Evolutionary conservation across 2,329 filamentous ascomycete species (phyloP).

Genomic region (Aureobasidium musti): DNA sequence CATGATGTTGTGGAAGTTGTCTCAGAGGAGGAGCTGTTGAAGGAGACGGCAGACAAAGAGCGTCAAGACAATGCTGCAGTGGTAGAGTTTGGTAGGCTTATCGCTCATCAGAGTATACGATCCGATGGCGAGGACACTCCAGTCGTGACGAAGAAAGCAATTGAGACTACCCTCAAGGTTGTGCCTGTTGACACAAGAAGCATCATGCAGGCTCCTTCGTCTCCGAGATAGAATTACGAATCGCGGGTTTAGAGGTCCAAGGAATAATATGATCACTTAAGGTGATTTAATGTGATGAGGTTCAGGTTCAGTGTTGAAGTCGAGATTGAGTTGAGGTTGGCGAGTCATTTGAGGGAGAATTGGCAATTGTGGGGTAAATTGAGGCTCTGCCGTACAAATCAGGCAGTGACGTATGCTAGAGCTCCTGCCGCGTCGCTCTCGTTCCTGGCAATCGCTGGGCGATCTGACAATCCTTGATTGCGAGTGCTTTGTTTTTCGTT

Average conservation of each 20-base stretch:
- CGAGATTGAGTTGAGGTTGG: neutral
- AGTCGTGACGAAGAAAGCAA: too few species aligned
- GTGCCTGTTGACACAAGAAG: too few species aligned
- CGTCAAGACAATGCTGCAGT: neutral
- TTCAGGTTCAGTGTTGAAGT: neutral
- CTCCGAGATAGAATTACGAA: too few species aligned
- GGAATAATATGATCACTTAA: too few species aligned
- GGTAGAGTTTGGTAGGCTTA: neutral
- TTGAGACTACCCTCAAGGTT: too few species aligned
- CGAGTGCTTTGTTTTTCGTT: slow-evolving; percentile 4
- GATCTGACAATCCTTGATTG: neutral
- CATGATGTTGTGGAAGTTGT: neutral
- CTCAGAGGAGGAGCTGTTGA: neutral
- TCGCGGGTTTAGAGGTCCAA: too few species aligned
- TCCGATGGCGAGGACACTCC: neutral
- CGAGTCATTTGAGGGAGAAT: neutral
- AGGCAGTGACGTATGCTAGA: neutral
- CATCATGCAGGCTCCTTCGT: too few species aligned
- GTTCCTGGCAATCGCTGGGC: neutral
- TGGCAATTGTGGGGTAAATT: neutral
- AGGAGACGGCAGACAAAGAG: neutral
- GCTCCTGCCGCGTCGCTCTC: neutral
- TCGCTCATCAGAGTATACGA: neutral
- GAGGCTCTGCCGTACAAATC: slow-evolving; percentile 6
- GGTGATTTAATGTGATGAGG: neutral